Conservation (phyloP, 345 rosid species). For the Eutrema heterophyllum region DNA sequence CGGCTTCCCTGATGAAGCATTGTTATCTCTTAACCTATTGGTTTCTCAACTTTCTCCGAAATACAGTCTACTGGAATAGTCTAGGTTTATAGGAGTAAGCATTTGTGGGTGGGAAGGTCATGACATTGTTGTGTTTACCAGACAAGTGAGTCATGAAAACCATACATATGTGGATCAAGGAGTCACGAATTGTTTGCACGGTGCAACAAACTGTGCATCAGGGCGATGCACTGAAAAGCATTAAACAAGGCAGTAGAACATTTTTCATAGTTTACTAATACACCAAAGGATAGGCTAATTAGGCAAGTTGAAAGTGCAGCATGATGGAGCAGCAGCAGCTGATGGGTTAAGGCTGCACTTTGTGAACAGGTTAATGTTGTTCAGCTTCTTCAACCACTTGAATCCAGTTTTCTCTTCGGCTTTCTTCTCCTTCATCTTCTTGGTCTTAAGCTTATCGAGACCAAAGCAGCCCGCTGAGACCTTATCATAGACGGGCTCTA, state of each 20-base stretch:
- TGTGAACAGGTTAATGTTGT: constrained; percentile 17
- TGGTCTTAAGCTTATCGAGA: constrained; percentile 51
- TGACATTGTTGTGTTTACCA: constrained; percentile 22
- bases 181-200: constrained; percentile 13
- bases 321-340: constrained; percentile 24
- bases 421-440: constrained; percentile 29
- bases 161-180: constrained; percentile 16
- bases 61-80: background rate
- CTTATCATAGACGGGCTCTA: constrained; percentile 25
- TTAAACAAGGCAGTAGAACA: background rate
- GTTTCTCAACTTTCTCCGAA: background rate
- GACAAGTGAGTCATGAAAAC: constrained; percentile 31
- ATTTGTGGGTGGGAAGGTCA: constrained; percentile 29
- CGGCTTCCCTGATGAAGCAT: constrained; percentile 5
- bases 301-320: constrained; percentile 20
- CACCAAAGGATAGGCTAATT: constrained; percentile 13
- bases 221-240: constrained; percentile 25
- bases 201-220: constrained; percentile 19
- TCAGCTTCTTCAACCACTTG: constrained; percentile 33
- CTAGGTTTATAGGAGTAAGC: constrained; percentile 17
- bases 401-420: constrained; percentile 27
- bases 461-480: constrained; percentile 33
- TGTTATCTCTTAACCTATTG: background rate
- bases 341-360: constrained; percentile 26
- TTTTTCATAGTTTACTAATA: constrained; percentile 10